These are phyloP conservation scores for Silene latifolia DNA, from an alignment of 148 eudicot species.

Conservation along the genomic window DNA sequence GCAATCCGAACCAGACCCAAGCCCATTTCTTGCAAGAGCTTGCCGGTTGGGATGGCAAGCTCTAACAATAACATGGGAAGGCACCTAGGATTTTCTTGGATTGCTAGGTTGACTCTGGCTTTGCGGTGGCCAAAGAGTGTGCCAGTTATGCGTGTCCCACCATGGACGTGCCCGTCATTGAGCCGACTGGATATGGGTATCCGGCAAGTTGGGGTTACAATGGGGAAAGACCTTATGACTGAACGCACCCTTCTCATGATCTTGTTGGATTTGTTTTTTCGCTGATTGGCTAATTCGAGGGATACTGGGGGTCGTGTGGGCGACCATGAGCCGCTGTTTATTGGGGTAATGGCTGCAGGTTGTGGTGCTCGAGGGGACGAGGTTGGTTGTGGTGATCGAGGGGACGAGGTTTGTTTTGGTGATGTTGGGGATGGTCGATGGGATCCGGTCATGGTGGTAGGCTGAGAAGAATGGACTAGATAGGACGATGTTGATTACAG, in stretches of 20 bases:
- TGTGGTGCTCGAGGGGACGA: slow-evolving; percentile 27
- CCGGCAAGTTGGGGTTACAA: slow-evolving; percentile 61
- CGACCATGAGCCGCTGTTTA: slow-evolving; percentile 27
- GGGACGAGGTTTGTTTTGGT: slow-evolving; percentile 20
- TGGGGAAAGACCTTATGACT: slow-evolving; percentile 70
- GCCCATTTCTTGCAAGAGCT: slow-evolving; percentile 81
- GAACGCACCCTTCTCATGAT: slow-evolving; percentile 55
- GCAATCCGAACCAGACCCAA: slow-evolving; percentile 81
- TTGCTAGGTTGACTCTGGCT: slow-evolving; percentile 61
- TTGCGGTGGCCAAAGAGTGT: slow-evolving; percentile 71
- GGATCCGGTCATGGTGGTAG: slow-evolving; percentile 31
- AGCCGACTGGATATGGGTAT: slow-evolving; percentile 46
- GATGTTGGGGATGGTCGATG: slow-evolving; percentile 32
- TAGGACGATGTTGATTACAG: not conserved
- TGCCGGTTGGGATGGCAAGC: slow-evolving; percentile 71
- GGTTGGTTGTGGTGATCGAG: no score
- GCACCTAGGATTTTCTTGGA: slow-evolving; percentile 77
- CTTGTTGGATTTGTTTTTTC: slow-evolving; percentile 52
- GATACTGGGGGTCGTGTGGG: slow-evolving; percentile 29
- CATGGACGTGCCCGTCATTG: slow-evolving; percentile 51
- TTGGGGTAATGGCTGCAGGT: slow-evolving; percentile 15
- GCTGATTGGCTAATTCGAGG: slow-evolving; percentile 43
- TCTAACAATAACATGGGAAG: slow-evolving; percentile 71
- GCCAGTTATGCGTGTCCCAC: slow-evolving; percentile 68
- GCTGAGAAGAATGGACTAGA: not conserved